Conservation (phyloP, 2,329 filamentous ascomycete species). For the Clarireedia sp. region DNA sequence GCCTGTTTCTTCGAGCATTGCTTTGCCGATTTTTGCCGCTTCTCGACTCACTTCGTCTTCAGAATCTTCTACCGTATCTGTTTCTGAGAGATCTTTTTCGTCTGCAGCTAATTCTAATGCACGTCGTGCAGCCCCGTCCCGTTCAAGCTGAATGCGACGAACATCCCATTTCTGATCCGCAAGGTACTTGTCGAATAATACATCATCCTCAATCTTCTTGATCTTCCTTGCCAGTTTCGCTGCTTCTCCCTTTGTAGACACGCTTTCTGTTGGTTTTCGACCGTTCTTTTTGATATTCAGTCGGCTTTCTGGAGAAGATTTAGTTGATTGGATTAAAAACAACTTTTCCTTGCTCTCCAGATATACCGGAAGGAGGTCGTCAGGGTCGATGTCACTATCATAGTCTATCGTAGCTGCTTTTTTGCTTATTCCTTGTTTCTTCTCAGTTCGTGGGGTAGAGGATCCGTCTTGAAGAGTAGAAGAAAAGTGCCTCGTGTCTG, state of each 20-base stretch:
- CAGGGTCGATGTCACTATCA: slow-evolving; percentile 66
- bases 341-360: slow-evolving; percentile 63
- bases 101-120: slow-evolving; percentile 19
- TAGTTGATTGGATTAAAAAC: slow-evolving; percentile 51
- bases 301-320: slow-evolving; percentile 33
- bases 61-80: slow-evolving; percentile 31
- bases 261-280: slow-evolving; percentile 10
- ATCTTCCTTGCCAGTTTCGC: slow-evolving; percentile 67
- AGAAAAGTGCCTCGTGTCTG: slow-evolving; percentile 26
- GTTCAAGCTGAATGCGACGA: slow-evolving; percentile 51
- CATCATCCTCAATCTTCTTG: slow-evolving; percentile 66
- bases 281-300: slow-evolving; percentile 10
- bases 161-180: slow-evolving; percentile 60
- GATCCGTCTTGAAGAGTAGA: slow-evolving; percentile 6
- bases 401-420: slow-evolving; percentile 36
- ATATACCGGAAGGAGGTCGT: slow-evolving; percentile 68
- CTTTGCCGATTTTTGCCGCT: slow-evolving; percentile 50
- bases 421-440: slow-evolving; percentile 14
- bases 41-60: slow-evolving; percentile 44
- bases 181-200: slow-evolving; percentile 61
- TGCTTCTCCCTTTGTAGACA: slow-evolving; percentile 34
- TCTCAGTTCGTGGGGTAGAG: slow-evolving; percentile 12
- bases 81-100: slow-evolving; percentile 21
- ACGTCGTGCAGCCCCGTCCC: slow-evolving; percentile 47
- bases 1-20: slow-evolving; percentile 47